A percentile compares a stretch with the other conserved stretches of the same genome.
These are phyloP conservation scores for Cryphonectria naterciae DNA, from an alignment of 2,329 filamentous ascomycete genomes.

Conservation along the genomic window DNA sequence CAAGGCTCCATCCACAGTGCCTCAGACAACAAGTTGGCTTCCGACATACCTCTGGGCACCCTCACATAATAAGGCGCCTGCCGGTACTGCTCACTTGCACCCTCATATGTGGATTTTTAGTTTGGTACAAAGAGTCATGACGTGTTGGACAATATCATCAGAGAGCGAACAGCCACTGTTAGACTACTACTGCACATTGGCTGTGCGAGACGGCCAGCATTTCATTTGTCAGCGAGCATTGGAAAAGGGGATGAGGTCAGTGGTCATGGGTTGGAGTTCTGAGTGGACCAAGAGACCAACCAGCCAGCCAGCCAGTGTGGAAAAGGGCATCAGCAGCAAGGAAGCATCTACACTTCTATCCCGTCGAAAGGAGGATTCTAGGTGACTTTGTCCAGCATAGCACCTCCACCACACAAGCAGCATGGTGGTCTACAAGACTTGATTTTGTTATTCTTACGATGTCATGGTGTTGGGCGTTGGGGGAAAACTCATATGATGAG, in stretches of 20 bases:
- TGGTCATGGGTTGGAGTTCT: neutral
- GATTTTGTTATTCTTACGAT: neutral
- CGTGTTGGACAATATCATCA: neutral
- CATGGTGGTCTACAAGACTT: neutral
- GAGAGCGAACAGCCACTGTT: neutral
- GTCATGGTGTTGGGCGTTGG: conserved; percentile 1
- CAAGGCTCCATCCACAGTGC: neutral
- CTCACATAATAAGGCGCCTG: neutral
- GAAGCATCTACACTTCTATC: neutral
- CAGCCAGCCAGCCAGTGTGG: neutral
- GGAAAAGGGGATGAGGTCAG: neutral
- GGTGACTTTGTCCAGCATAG: neutral
- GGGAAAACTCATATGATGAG: neutral
- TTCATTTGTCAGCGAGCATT: conserved; percentile 27
- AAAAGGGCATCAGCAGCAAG: neutral
- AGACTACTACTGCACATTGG: conserved; percentile 7
- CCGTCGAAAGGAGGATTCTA: neutral
- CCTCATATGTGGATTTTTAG: neutral
- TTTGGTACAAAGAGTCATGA: neutral
- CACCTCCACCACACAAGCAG: neutral
- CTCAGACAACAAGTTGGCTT: neutral
- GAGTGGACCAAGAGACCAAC: neutral
- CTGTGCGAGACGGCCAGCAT: conserved; percentile 18
- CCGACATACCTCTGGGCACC: neutral
- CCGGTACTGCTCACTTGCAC: neutral